Conservation (phyloP, 108 stramenopile species). For the Skeletonema costatum region DNA sequence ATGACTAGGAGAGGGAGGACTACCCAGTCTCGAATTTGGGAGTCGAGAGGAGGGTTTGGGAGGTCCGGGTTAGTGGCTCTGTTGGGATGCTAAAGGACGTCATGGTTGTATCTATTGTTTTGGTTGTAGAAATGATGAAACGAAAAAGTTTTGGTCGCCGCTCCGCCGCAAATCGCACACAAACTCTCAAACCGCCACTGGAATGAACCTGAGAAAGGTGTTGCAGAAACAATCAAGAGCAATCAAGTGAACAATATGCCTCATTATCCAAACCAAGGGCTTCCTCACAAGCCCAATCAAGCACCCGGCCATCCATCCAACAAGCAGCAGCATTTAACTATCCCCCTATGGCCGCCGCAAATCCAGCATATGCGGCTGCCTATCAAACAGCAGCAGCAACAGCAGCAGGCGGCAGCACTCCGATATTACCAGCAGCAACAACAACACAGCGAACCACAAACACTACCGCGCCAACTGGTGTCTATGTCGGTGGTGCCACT, state of each 20-base stretch:
- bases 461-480: background rate
- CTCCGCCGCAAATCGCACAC: too few relatives aligned
- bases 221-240: background rate
- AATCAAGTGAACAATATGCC: background rate
- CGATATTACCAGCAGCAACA: constrained; percentile 5
- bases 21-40: constrained; percentile 83
- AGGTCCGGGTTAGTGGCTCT: constrained; percentile 9
- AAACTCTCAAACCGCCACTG: background rate
- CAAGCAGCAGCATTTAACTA: background rate
- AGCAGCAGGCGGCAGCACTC: constrained; percentile 6
- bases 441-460: background rate
- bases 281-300: too few relatives aligned
- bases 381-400: constrained; percentile 10
- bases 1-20: constrained; percentile 83
- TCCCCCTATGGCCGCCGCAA: constrained; percentile 1
- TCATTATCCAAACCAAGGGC: too few relatives aligned
- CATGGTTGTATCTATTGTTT: constrained; percentile 1
- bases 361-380: constrained; percentile 9
- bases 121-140: too few relatives aligned
- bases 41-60: constrained; percentile 74
- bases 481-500: background rate
- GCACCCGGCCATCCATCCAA: too few relatives aligned
- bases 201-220: background rate
- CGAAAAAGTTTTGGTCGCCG: too few relatives aligned
- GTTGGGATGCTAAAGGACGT: background rate